phyloP scores from a whole-genome alignment of 768 basidiomycete species.

The Termitomyces sp. region DNA sequence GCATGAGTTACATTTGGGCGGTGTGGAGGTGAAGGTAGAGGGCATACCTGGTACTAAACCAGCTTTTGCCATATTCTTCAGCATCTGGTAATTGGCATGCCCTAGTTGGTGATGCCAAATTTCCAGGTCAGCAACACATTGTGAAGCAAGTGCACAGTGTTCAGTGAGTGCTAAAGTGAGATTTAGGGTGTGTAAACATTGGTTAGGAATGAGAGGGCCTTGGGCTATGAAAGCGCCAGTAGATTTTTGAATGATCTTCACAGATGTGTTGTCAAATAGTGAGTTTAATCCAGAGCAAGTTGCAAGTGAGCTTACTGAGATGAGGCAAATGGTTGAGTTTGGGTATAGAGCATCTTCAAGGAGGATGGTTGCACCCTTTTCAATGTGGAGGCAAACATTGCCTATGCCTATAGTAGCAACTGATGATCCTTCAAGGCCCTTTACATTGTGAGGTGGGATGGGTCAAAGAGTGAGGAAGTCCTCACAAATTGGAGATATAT shows the following conservation, averaged over 20 bases:
- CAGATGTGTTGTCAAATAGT: not conserved
- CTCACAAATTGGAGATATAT: not conserved
- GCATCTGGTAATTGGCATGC: not conserved
- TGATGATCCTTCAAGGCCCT: not conserved
- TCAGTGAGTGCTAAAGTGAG: not conserved
- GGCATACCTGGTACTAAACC: not conserved
- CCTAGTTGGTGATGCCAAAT: not conserved
- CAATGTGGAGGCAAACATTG: not conserved
- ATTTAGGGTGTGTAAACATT: not conserved
- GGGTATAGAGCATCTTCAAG: not conserved
- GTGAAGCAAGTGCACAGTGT: not conserved
- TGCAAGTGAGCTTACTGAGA: not conserved
- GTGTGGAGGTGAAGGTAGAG: too few relatives aligned
- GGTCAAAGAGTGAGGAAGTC: not conserved
- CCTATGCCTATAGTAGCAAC: not conserved
- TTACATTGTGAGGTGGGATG: not conserved
- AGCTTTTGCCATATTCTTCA: not conserved
- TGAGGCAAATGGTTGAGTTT: not conserved
- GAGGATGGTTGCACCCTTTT: not conserved
- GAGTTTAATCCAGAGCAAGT: not conserved
- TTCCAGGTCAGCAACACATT: not conserved
- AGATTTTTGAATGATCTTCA: not conserved
- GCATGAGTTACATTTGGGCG: too few relatives aligned
- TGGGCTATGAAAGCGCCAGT: not conserved
- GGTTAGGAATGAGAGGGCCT: too few relatives aligned